Conservation (phyloP, 2,329 filamentous ascomycete genomes). For the Alternaria triticina region DNA sequence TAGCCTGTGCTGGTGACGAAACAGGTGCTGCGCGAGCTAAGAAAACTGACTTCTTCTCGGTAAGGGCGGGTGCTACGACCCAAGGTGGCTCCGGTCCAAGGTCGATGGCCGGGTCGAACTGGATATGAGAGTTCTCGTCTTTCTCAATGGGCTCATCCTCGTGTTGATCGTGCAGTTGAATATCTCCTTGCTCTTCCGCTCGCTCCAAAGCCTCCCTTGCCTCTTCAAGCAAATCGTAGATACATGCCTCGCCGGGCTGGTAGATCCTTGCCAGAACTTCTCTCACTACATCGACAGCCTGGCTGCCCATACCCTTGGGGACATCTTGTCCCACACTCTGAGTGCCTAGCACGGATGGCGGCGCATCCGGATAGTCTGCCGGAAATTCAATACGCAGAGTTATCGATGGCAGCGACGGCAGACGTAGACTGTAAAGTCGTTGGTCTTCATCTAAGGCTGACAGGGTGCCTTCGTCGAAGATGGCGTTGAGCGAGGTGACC, state of each 20-base stretch:
- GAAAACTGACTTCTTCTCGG: constrained; percentile 88
- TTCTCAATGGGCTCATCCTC: constrained; percentile 13
- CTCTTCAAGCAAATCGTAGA: constrained; percentile 89
- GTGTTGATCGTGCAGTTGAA: constrained; percentile 33
- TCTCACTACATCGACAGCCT: constrained; percentile 72
- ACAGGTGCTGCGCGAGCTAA: constrained; percentile 78
- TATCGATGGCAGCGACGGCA: constrained; percentile 67
- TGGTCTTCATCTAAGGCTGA: constrained; percentile 28
- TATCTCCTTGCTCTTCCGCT: constrained; percentile 36
- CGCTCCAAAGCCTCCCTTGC: constrained; percentile 60
- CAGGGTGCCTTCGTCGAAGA: constrained; percentile 75
- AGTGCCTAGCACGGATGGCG: constrained; percentile 76
- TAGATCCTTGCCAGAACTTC: constrained; percentile 72
- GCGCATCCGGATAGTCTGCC: constrained; percentile 72
- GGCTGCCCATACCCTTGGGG: constrained; percentile 73
- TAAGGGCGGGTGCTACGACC: constrained; percentile 74
- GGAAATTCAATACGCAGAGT: constrained; percentile 71
- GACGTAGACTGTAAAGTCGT: constrained; percentile 60
- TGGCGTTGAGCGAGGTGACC: constrained; percentile 81
- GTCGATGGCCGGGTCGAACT: constrained; percentile 21
- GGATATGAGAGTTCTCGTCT: neutral
- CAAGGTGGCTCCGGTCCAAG: constrained; percentile 64
- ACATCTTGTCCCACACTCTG: constrained; percentile 75
- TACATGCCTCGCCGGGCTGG: constrained; percentile 76
- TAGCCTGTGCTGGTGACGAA: constrained; percentile 72